A percentile compares a stretch with the other conserved stretches of the same genome.
These are phyloP conservation scores for Macrophomina pseudophaseolina DNA, from an alignment of 2,329 filamentous ascomycete genomes.

Conservation along the genomic window DNA sequence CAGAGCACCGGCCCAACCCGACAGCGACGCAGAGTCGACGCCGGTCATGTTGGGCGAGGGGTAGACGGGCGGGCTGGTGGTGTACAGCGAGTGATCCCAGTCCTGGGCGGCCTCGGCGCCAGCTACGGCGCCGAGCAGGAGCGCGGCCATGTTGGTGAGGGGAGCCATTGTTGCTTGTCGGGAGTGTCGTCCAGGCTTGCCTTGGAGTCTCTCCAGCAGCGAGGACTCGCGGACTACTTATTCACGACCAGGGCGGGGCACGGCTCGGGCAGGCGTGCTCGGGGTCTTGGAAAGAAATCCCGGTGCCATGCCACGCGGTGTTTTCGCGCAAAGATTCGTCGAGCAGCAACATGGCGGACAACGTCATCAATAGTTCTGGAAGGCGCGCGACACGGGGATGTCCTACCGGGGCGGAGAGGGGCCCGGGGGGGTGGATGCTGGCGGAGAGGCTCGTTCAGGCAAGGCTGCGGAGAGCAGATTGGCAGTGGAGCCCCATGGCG, in stretches of 20 bases:
- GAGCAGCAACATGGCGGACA: not conserved
- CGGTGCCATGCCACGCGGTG: not conserved
- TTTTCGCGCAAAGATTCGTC: not conserved
- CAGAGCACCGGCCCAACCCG: slow-evolving; percentile 42
- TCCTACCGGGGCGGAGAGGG: not conserved
- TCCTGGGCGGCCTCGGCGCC: slow-evolving; percentile 25
- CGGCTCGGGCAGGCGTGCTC: not conserved
- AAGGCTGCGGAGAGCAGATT: slow-evolving; percentile 20
- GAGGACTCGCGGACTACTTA: slow-evolving; percentile 6
- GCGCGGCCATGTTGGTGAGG: slow-evolving; percentile 21
- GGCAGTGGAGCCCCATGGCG: slow-evolving; percentile 15
- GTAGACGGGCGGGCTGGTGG: slow-evolving; percentile 29
- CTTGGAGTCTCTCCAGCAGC: not conserved
- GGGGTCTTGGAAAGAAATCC: not conserved
- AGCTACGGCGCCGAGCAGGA: slow-evolving; percentile 23
- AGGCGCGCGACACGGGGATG: slow-evolving; percentile 5
- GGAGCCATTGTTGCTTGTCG: slow-evolving; percentile 26
- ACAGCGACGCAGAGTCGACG: slow-evolving; percentile 10
- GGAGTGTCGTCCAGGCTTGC: slow-evolving; percentile 18
- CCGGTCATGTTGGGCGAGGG: slow-evolving; percentile 28
- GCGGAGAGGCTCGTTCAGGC: slow-evolving; percentile 13
- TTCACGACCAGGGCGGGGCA: not conserved
- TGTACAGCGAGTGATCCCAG: slow-evolving; percentile 28
- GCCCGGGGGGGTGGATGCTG: not conserved
- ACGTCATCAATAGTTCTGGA: slow-evolving; percentile 11